These are phyloP conservation scores for Austroboletus niveus DNA, from an alignment of 1,284 basidiomycete genomes.

Conservation along the genomic window DNA sequence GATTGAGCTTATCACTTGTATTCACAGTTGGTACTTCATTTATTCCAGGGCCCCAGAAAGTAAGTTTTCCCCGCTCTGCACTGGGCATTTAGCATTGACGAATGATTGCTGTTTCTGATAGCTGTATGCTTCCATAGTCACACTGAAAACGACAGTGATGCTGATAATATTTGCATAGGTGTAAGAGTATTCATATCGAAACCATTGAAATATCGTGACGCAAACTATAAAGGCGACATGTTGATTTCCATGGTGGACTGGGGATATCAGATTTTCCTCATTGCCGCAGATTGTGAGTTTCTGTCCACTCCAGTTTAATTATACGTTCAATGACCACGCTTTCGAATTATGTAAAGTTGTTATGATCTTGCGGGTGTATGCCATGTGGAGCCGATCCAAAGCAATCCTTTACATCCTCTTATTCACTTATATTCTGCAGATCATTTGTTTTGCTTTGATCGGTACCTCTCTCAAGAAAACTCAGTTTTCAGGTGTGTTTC, in stretches of 20 bases:
- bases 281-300: slow-evolving; percentile 15
- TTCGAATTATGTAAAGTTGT: slow-evolving; percentile 6
- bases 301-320: accelerated
- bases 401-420: slow-evolving; percentile 4
- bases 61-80: background rate
- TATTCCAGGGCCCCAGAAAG: slow-evolving; percentile 4
- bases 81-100: background rate
- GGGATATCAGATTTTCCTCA: slow-evolving; percentile 10
- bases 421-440: background rate
- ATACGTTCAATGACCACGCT: background rate
- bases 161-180: background rate
- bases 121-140: slow-evolving; percentile 2
- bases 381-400: slow-evolving; percentile 10
- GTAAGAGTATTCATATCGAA: background rate
- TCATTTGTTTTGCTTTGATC: background rate
- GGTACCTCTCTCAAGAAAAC: background rate
- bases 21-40: slow-evolving; percentile 3
- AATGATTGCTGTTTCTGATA: background rate
- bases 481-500: slow-evolving; percentile 2
- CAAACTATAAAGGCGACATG: slow-evolving; percentile 1
- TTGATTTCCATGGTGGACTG: slow-evolving; percentile 6
- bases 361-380: slow-evolving; percentile 7
- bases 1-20: background rate
- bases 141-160: background rate
- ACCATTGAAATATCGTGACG: background rate